Base-by-base conservation (phyloP, 1,284 basidiomycete genomes). In the Malassezia restricta region DNA sequence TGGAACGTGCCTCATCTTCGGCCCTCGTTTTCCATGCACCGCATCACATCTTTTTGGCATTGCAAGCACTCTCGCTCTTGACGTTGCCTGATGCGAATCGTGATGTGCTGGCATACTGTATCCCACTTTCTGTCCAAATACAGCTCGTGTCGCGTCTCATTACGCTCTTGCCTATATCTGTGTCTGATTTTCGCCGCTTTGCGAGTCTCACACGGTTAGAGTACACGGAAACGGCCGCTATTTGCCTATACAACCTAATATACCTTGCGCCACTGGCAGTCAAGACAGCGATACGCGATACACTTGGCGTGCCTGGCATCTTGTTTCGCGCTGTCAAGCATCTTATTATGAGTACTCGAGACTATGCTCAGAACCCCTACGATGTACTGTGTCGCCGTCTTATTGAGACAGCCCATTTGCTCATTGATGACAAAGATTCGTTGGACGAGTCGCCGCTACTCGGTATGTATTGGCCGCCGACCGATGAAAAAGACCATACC, bases 161-260 rank as follows among this genome's bases (percentile, higher is more conserved):
- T 51, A 82, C 83, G 64, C 82, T 89, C 40, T 78, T 96, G 17
- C 92, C 91, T 6, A 75, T 91, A 52, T 76, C 80, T 17, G 82
- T 85, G 54, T 74, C 78, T 31, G 89, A 95, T 73, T 87, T 87
- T 65, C 79, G 82, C 57, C 75, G 87, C 56, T 76, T 83, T 58
- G 82, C 84, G 45, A 73, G 75, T 32, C 78, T 79, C 56, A 65
- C 78, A 17, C 86, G 86, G 80, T 75, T 91, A 40, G 81, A 82
- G 38, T 86, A 87, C 72, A 75, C 85, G 58, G 87, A 92, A 76
- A 83, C 85, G 55, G 76, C 81, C 40, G 78, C 85, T 17, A 81
- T 91, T 77, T 81, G 81, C 14, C 79, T 94, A 37, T 95, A 94
- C 76, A 83, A 84, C 32, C 76, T 96, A 54, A 82, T 84, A 7